Base-by-base conservation (phyloP, 1,284 basidiomycete genomes). In the Austroboletus novae-zelandiae region DNA sequence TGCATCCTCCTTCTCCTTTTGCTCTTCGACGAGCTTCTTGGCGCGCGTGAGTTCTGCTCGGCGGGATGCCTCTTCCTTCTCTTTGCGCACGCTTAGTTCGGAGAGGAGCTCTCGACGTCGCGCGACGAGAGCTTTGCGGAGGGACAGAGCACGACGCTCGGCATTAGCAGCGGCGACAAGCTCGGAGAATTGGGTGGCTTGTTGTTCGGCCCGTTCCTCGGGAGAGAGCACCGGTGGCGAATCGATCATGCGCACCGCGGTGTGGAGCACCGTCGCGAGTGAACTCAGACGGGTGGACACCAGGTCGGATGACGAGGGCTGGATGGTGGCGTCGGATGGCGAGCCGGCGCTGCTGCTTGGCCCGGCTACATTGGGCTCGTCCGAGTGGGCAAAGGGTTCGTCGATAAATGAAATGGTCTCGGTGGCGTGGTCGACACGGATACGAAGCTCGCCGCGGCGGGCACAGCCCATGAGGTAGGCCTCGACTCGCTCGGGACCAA, bases 391-490 rank as follows among this genome's bases (percentile, higher is more conserved):
- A 60, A 86, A 89, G 0, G 83, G 77, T 51, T 91, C 88, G 60
- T 95, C 91, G 47, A 86, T 78, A 69, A 99, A 99, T 13, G 84
- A 80, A 70, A 99, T 87, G 56, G 86, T 87, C 36, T 93, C 89
- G 10, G 81, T 81, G 40, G 89, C 84, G 69, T 99, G 97, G 72
- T 99, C 94, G 44, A 98, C 85, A 18, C 87, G 85, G 54, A 98
- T 88, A 63, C 79, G 82, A 52, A 98, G 80, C 69, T 98, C 94
- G 40, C 94, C 93, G 14, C 89, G 84, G 54, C 91, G 86, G 52
- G 91, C 92, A 53, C 92, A 94, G 48, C 88, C 88, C 85, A 98
- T 94, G 58, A 98, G 76, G 72, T 97, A 98, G 27, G 91, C 88
- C 69, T 97, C 94, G 51, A 94, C 80, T 65, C 90, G 86, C 54